A percentile compares a stretch with the other conserved stretches of the same genome.
These are phyloP conservation scores for Hanseniaspora hatyaiensis DNA, from an alignment of 805 yeast species.

Conservation along the genomic window DNA sequence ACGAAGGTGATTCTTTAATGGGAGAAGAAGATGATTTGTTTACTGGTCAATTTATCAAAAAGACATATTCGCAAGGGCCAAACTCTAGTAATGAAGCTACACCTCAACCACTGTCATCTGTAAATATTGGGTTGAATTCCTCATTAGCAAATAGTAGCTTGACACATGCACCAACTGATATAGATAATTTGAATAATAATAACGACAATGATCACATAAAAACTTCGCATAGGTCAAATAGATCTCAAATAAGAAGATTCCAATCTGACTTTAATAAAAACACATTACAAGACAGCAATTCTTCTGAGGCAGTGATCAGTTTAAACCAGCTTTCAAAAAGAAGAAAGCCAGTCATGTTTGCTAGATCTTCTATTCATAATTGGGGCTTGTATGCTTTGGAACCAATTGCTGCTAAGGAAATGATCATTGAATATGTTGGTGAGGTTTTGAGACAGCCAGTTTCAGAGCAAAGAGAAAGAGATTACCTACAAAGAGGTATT, in stretches of 20 bases:
- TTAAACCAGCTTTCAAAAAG: constrained; percentile 80
- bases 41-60: constrained; percentile 34
- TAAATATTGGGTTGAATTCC: no score
- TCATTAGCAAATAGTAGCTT: no score
- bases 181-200: constrained; percentile 11
- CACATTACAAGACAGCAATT: constrained; percentile 35
- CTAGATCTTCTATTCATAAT: constrained; percentile 90
- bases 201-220: constrained; percentile 19
- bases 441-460: constrained; percentile 87
- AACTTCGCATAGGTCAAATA: constrained; percentile 54
- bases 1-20: constrained; percentile 40
- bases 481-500: constrained; percentile 78
- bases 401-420: constrained; percentile 88
- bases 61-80: neutral
- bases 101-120: constrained; percentile 23
- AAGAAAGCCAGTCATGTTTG: constrained; percentile 90
- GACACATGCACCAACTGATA: no score
- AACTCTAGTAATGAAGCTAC: constrained; percentile 15
- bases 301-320: constrained; percentile 59
- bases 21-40: constrained; percentile 18
- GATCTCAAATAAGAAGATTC: constrained; percentile 77
- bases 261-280: constrained; percentile 48
- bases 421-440: constrained; percentile 97
- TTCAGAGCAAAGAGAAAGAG: constrained; percentile 81
- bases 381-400: constrained; percentile 97